phyloP scores from a whole-genome alignment of 2,329 filamentous ascomycete genomes.

The Talaromyces marneffei region DNA sequence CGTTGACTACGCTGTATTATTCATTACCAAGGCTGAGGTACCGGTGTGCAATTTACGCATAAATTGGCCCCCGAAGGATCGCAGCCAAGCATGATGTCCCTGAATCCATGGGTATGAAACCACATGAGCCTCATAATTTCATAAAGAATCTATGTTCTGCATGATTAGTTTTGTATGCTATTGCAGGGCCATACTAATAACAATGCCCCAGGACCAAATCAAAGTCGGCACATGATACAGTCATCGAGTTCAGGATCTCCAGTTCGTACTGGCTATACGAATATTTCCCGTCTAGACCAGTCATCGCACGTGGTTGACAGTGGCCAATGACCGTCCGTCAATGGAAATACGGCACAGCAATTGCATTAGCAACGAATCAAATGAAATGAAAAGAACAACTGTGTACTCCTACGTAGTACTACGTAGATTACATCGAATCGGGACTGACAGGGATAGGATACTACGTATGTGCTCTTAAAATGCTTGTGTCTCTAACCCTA shows the following conservation, averaged over 20 bases:
- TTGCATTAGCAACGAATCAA: neutral
- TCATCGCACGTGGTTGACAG: neutral
- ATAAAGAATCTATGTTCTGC: neutral
- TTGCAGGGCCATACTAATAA: neutral
- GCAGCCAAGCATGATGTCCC: neutral
- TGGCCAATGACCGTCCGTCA: neutral
- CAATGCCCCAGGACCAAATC: neutral
- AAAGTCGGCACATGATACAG: neutral
- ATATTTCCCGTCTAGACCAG: neutral
- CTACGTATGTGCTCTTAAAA: too few relatives aligned
- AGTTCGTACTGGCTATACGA: neutral
- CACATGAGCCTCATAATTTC: neutral
- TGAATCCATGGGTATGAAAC: neutral
- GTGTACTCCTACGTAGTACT: too few relatives aligned
- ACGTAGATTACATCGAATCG: neutral
- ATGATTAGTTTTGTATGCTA: neutral
- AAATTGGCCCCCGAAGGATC: neutral
- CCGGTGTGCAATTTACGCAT: neutral
- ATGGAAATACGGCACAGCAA: neutral
- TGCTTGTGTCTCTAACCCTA: neutral
- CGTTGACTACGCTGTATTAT: too few relatives aligned
- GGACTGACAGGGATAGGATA: neutral
- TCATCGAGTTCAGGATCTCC: neutral
- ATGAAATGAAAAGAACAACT: neutral
- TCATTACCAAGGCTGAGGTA: too few relatives aligned